A percentile compares a stretch with the other conserved stretches of the same genome.
Conservation (phyloP, 1,284 basidiomycete genomes). For the Ganoderma resinaceum region DNA sequence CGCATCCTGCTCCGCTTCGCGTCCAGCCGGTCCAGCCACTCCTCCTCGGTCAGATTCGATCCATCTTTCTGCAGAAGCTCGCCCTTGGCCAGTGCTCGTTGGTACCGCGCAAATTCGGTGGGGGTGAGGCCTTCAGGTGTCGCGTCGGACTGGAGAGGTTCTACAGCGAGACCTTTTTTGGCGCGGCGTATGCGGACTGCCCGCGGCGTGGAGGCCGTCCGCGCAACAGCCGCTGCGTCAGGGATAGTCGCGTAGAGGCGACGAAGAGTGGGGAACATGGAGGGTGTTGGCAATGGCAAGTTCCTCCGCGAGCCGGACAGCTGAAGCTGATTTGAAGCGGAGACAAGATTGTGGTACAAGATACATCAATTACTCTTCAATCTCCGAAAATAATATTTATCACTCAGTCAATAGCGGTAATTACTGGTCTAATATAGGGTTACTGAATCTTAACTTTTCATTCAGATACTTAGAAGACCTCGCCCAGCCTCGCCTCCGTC, state of each 20-base stretch:
- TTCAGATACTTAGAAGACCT: no score
- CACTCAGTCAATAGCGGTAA: no score
- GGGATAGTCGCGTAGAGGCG: slow-evolving; percentile 60
- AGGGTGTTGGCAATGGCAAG: slow-evolving; percentile 17
- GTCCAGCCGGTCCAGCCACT: slow-evolving; percentile 67
- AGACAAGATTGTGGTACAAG: not conserved
- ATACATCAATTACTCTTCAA: not conserved
- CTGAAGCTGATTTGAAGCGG: not conserved
- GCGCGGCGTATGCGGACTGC: slow-evolving; percentile 75
- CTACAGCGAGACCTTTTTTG: slow-evolving; percentile 49
- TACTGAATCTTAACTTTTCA: no score
- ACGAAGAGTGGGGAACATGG: slow-evolving; percentile 42
- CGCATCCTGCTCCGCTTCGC: slow-evolving; percentile 68
- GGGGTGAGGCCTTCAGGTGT: slow-evolving; percentile 62
- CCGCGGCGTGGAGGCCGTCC: slow-evolving; percentile 71
- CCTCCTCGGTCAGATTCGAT: slow-evolving; percentile 49
- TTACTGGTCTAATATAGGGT: no score
- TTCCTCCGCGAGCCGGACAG: not conserved
- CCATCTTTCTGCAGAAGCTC: slow-evolving; percentile 52
- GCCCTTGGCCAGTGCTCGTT: slow-evolving; percentile 61
- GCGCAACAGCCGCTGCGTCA: slow-evolving; percentile 57
- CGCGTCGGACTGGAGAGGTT: slow-evolving; percentile 55
- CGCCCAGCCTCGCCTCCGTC: no score
- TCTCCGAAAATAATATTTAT: not conserved
- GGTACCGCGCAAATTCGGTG: slow-evolving; percentile 65